Evolutionary conservation across 352 stramenopile genomes (phyloP).

Genomic region (Phytophthora brassicae): DNA sequence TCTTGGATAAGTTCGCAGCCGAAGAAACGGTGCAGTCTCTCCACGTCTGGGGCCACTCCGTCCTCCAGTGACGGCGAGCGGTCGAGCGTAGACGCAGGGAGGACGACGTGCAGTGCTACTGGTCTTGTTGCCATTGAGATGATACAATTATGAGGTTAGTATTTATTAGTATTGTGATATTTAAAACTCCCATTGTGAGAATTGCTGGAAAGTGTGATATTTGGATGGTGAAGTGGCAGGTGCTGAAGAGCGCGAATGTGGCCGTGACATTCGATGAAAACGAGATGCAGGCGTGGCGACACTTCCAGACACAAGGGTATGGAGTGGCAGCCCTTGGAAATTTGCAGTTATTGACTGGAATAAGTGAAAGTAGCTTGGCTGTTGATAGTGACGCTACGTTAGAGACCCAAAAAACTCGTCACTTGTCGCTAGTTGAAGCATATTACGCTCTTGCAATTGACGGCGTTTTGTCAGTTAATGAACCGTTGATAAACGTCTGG

Average conservation of each 20-base stretch:
- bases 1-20: constrained; percentile 92
- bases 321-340: constrained; percentile 15
- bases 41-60: constrained; percentile 32
- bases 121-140: constrained; percentile 19
- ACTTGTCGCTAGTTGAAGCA: constrained; percentile 48
- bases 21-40: constrained; percentile 78
- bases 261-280: constrained; percentile 25
- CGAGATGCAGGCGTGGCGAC: constrained; percentile 15
- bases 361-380: not conserved
- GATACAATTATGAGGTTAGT: constrained; percentile 17
- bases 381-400: not conserved
- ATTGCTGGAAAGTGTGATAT: not conserved
- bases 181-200: not conserved
- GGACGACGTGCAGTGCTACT: constrained; percentile 45
- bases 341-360: not conserved
- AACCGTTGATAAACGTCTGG: constrained; percentile 35
- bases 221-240: constrained; percentile 35
- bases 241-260: constrained; percentile 7
- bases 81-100: constrained; percentile 26
- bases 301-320: constrained; percentile 19
- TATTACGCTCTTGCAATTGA: constrained; percentile 47
- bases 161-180: constrained; percentile 12
- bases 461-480: constrained; percentile 21
- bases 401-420: constrained; percentile 14
- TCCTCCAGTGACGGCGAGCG: constrained; percentile 56